A percentile compares a stretch with the other conserved stretches of the same genome.
Evolutionary conservation across 352 stramenopile genomes (phyloP).

Genomic region (Thraustotheca clavata): DNA sequence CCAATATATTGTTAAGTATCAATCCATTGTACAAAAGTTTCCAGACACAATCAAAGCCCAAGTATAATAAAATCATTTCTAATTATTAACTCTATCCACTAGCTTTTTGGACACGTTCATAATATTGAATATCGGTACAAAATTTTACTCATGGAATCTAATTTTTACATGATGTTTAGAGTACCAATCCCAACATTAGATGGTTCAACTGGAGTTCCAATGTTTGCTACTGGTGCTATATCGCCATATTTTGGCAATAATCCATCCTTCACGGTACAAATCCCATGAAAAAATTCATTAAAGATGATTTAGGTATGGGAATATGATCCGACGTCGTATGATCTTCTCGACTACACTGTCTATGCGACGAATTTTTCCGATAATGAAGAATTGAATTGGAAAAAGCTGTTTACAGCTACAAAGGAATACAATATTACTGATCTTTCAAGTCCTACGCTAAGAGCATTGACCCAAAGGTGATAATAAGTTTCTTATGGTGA

Average conservation of each 20-base stretch:
- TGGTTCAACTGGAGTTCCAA: conserved; percentile 39
- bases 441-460: conserved; percentile 36
- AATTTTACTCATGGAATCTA: background rate
- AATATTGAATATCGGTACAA: conserved; percentile 79
- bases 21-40: conserved; percentile 54
- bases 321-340: conserved; percentile 49
- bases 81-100: conserved; percentile 1
- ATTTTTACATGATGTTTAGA: background rate
- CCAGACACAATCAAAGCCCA: conserved; percentile 64
- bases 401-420: conserved; percentile 3
- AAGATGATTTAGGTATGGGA: conserved; percentile 40
- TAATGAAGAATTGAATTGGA: conserved; percentile 27
- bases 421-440: conserved; percentile 44
- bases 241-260: conserved; percentile 88
- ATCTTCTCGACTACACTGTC: conserved; percentile 62
- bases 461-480: conserved; percentile 27
- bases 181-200: background rate
- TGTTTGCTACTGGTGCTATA: conserved; percentile 75
- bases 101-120: conserved; percentile 90
- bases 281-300: background rate
- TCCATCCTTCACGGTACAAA: conserved; percentile 71
- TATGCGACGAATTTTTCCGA: conserved; percentile 66
- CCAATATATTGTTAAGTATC: conserved; percentile 77
- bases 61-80: conserved; percentile 1
- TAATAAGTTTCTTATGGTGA: background rate